phyloP scores from a whole-genome alignment of 495 filamentous ascomycete genomes.

The Penicillium coprophilum region DNA sequence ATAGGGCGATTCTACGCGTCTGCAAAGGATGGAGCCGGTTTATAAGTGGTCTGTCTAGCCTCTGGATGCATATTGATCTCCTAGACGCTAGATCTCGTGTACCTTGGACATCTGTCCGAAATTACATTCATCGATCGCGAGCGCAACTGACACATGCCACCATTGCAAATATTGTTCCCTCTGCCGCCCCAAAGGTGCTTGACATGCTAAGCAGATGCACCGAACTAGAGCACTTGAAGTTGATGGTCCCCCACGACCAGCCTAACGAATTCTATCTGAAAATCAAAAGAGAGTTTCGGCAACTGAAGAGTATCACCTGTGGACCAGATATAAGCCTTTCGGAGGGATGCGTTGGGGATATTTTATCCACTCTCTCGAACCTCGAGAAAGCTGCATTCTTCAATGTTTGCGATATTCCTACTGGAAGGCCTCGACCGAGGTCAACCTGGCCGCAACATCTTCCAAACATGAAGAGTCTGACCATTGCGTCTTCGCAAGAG shows the following conservation, averaged over 20 bases:
- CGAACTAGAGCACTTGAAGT: conserved; percentile 37
- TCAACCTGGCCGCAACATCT: conserved; percentile 30
- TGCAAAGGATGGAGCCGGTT: conserved; percentile 53
- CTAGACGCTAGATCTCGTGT: conserved; percentile 42
- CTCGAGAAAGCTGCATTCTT: conserved; percentile 45
- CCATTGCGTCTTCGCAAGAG: conserved; percentile 21
- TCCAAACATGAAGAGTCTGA: conserved; percentile 39
- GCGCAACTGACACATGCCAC: conserved; percentile 40
- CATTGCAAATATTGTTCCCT: conserved; percentile 33
- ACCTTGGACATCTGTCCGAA: conserved; percentile 36
- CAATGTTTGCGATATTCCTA: conserved; percentile 18
- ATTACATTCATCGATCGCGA: conserved; percentile 46
- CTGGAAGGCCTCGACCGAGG: not conserved
- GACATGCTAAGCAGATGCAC: conserved; percentile 42
- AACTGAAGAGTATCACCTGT: conserved; percentile 44
- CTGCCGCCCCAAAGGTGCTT: conserved; percentile 28
- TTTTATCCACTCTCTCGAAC: conserved; percentile 39
- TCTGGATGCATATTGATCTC: conserved; percentile 57
- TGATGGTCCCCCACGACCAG: conserved; percentile 21
- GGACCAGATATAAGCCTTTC: conserved; percentile 34
- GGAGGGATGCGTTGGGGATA: conserved; percentile 33
- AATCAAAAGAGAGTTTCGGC: conserved; percentile 35
- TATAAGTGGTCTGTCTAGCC: conserved; percentile 38
- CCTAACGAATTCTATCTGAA: conserved; percentile 29
- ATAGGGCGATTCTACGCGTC: conserved; percentile 51